Base-by-base conservation (phyloP, 108 stramenopile genomes). In the Nitzschia palea region DNA sequence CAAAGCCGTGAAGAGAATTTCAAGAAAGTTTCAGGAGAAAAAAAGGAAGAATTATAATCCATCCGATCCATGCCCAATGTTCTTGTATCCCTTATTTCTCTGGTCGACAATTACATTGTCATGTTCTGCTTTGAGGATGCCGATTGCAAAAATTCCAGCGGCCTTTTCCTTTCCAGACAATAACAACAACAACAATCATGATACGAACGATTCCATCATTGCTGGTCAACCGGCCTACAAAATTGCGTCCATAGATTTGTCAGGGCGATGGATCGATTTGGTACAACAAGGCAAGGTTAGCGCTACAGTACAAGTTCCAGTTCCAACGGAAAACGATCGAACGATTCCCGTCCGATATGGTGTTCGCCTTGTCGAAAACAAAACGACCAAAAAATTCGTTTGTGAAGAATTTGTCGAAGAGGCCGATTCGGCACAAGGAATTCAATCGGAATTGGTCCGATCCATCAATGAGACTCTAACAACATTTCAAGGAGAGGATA, bases 391-490 rank as follows among this genome's bases (percentile, higher is more conserved):
- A 3, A 20, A 10, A 8, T 4, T 23, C 18, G 26, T 14, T 22
- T 67, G 60, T 31, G 35, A 54, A 44, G 69, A 75, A 27, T 71
- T 67, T 67, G 70, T 54, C 3, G 63, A 60, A 43, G 32, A 43
- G 18, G 44, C 44, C n/a, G 43, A 6, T 26, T 25, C 18, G 43
- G 43, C 40, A 23, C 17, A 42, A 28, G 64, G 32, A 18, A 8
- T 29, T 37, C 45, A 51, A 25, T 17, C 53, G 48, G 42, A 65
- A 18, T 23, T 36, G 4, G 45, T 79, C 8, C 44, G 34, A 34
- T 53, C 55, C 22, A 83, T 84, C 47, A 80, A 78, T 61, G 61
- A 55, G 4, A 80, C 78, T 10, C 62, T 81, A 57, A 26, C 61
- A 26, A 53, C 61, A 17, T 60, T 75, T 33, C 79, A 83, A 20